Percentiles rank a stretch among this genome's conserved stretches.
phyloP scores from a whole-genome alignment of 108 stramenopile genomes.

The Craspedostauros australis region DNA sequence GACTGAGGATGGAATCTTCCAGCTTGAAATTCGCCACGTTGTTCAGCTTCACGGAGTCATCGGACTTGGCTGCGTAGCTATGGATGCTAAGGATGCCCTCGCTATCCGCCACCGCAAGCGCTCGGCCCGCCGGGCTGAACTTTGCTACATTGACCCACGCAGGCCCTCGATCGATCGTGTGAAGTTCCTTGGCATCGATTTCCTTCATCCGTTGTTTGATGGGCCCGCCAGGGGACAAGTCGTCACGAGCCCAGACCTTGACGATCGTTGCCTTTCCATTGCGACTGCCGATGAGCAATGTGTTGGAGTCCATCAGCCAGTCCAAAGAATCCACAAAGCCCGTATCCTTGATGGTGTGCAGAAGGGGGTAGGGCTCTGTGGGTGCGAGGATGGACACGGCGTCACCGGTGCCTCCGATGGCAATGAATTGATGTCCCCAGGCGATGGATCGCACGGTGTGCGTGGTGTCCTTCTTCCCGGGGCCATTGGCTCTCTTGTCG shows the following conservation, averaged over 20 bases:
- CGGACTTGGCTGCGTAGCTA: conserved; percentile 23
- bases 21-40: conserved; percentile 41
- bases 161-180: conserved; percentile 33
- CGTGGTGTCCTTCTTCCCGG: conserved; percentile 30
- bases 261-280: conserved; percentile 46
- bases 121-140: conserved; percentile 50
- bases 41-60: conserved; percentile 21
- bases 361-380: conserved; percentile 41
- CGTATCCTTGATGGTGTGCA: conserved; percentile 45
- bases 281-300: conserved; percentile 57
- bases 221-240: not conserved
- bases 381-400: conserved; percentile 64
- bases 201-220: conserved; percentile 1
- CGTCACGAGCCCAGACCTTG: conserved; percentile 28
- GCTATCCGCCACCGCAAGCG: conserved; percentile 53
- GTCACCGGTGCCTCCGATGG: conserved; percentile 63
- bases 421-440: conserved; percentile 61
- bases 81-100: conserved; percentile 47
- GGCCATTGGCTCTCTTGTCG: conserved; percentile 35
- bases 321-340: conserved; percentile 59
- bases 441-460: conserved; percentile 66
- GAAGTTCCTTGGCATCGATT: conserved; percentile 36
- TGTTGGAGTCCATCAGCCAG: conserved; percentile 46
- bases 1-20: conserved; percentile 50
- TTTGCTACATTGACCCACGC: conserved; percentile 61